Base-by-base conservation (phyloP, 129 eudicot species). In the Sambucus nigra region DNA sequence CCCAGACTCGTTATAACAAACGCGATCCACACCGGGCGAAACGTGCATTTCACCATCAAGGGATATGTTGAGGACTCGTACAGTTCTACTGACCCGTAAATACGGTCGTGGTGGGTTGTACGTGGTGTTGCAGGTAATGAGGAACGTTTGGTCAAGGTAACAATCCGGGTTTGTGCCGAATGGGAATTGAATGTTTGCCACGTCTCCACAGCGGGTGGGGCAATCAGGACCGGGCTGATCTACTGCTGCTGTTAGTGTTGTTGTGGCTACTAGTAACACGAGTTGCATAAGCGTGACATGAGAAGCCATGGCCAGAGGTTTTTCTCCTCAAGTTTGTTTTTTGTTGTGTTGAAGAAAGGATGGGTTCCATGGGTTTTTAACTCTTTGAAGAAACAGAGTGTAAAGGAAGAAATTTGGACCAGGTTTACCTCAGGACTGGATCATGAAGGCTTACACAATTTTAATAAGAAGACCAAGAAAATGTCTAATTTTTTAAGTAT, bases 101-200 rank as follows among this genome's bases (percentile, higher is more conserved):
- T 17, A n/a, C 6, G 4, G 69, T 54, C 7, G 29, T 51, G 0
- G 13, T 8, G 47, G n/a, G 21, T 64, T 0, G 32, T 71, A 71
- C 57, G 0, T 16, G 14, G 47, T 22, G 21, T 64, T 0, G 32
- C 76, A 71, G n/a, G 66, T 71, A 5, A 71, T 60, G 0, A 10
- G 57, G 50, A 71, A 71, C 0, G 7, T 14, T 1, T 31, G 0
- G 47, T 8, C 19, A 47, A 55, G 2, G 66, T 31, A 51, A 56
- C 76, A 71, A 5, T 53, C 51, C 17, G 39, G 5, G 2, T n/a
- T 15, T 22, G 51, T 26, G 51, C 76, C 76, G 55, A 70, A 70
- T 7, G 76, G 76, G 60, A 2, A 70, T 5, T 25, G 1, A 8
- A 57, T 57, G n/a, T n/a, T n/a, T 10, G 8, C 25, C 21, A 70